Percentiles rank a stretch among this genome's conserved stretches.
Evolutionary conservation across 148 eudicot genomes (phyloP).

Genomic region (Rhododendron henanense): DNA sequence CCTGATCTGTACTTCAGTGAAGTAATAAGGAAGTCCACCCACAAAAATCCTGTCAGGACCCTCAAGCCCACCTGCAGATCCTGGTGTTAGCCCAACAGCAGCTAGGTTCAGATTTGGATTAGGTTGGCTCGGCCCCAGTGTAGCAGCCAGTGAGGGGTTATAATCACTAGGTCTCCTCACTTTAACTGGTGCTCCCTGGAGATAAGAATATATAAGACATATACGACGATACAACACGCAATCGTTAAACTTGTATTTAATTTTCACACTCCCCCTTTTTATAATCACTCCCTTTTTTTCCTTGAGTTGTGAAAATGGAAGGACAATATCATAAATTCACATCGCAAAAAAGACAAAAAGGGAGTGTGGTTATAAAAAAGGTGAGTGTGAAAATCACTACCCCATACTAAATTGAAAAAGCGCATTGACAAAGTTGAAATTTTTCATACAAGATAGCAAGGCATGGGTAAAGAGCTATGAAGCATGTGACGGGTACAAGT

Average conservation of each 20-base stretch:
- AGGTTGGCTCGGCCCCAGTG: conserved; percentile 98
- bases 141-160: conserved; percentile 87
- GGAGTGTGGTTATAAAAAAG: too few relatives aligned
- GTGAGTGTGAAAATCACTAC: too few relatives aligned
- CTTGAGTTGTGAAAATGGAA: too few relatives aligned
- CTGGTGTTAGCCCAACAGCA: conserved; percentile 90
- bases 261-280: too few relatives aligned
- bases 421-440: not conserved
- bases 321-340: too few relatives aligned
- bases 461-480: not conserved
- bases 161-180: conserved; percentile 98
- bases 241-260: not conserved
- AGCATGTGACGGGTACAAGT: not conserved
- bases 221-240: not conserved
- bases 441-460: not conserved
- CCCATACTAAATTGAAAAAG: not conserved
- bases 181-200: conserved; percentile 85
- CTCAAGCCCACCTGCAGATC: conserved; percentile 93
- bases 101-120: conserved; percentile 80
- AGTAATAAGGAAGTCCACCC: conserved; percentile 93
- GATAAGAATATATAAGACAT: not conserved
- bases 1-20: conserved; percentile 85
- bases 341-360: too few relatives aligned
- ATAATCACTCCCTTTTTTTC: too few relatives aligned
- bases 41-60: conserved; percentile 98